These are phyloP conservation scores for Rhodotorula taiwanensis DNA, from an alignment of 768 basidiomycete species.

Conservation along the genomic window DNA sequence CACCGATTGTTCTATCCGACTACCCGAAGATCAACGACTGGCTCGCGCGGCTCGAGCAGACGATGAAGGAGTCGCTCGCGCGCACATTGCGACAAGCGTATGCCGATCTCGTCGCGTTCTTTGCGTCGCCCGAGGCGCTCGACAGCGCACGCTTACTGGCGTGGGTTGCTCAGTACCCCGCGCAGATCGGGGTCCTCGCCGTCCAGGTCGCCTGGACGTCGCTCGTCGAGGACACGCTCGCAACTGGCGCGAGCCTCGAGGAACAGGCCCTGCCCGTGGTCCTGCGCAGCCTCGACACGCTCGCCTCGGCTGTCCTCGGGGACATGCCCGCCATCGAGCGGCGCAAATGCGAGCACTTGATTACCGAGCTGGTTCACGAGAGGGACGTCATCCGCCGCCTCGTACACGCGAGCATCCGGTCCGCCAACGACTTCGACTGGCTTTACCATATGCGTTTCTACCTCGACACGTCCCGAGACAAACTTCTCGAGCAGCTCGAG, in stretches of 20 bases:
- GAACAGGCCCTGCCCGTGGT: slow-evolving; percentile 66
- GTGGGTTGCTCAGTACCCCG: slow-evolving; percentile 92
- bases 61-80: slow-evolving; percentile 87
- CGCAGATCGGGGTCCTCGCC: slow-evolving; percentile 92
- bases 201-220: slow-evolving; percentile 91
- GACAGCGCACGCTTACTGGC: slow-evolving; percentile 62
- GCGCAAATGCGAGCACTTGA: slow-evolving; percentile 95
- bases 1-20: slow-evolving; percentile 79
- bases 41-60: slow-evolving; percentile 81
- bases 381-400: slow-evolving; percentile 85
- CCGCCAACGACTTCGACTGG: slow-evolving; percentile 77
- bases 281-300: slow-evolving; percentile 74
- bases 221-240: slow-evolving; percentile 67
- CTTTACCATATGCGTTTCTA: slow-evolving; percentile 99
- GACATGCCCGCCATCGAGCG: slow-evolving; percentile 86
- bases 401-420: slow-evolving; percentile 57
- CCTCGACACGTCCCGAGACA: slow-evolving; percentile 61
- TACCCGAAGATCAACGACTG: slow-evolving; percentile 98
- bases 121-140: slow-evolving; percentile 60
- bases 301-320: slow-evolving; percentile 92
- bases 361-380: slow-evolving; percentile 97
- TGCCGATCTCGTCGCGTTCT: slow-evolving; percentile 70
- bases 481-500: slow-evolving; percentile 69
- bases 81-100: slow-evolving; percentile 72
- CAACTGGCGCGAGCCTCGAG: slow-evolving; percentile 51